Percentiles rank a stretch among this genome's conserved stretches.
phyloP scores from a whole-genome alignment of 75 land plant species.

The Picea glauca region DNA sequence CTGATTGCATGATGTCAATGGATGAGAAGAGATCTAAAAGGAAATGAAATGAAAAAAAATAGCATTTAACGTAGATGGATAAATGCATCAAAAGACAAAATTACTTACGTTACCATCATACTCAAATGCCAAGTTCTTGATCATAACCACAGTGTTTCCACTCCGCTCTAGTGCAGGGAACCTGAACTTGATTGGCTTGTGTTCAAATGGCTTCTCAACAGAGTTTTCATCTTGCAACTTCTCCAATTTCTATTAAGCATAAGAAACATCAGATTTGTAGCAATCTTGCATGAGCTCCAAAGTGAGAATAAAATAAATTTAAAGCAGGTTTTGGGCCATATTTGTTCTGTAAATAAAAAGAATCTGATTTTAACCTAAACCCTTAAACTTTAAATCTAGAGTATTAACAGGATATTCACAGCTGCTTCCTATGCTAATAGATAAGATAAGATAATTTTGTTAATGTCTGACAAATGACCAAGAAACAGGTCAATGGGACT shows the following conservation, averaged over 20 bases:
- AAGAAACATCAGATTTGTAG: conserved; percentile 4
- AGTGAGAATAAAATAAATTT: background rate
- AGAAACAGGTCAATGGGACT: too few species aligned
- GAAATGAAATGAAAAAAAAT: background rate
- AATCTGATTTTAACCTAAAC: background rate
- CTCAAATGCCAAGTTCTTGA: conserved; percentile 59
- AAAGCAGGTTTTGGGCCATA: background rate
- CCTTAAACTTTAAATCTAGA: too few species aligned
- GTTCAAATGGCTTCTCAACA: conserved; percentile 88
- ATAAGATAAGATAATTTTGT: background rate
- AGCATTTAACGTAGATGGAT: background rate
- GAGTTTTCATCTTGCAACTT: conserved; percentile 76
- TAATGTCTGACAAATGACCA: too few species aligned
- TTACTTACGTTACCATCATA: conserved; percentile 67
- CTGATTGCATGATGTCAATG: conserved; percentile 20
- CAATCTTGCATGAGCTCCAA: background rate
- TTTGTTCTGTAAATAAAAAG: background rate
- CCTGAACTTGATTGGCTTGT: conserved; percentile 81
- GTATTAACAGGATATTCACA: conserved; percentile 1
- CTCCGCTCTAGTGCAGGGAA: conserved; percentile 92
- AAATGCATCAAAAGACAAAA: background rate
- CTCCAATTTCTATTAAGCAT: conserved; percentile 71
- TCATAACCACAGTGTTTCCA: conserved; percentile 66
- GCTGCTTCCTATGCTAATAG: background rate
- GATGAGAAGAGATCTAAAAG: conserved; percentile 6